Evolutionary conservation across 495 filamentous ascomycete species (phyloP).

Genomic region (Penicillium cinerascens): DNA sequence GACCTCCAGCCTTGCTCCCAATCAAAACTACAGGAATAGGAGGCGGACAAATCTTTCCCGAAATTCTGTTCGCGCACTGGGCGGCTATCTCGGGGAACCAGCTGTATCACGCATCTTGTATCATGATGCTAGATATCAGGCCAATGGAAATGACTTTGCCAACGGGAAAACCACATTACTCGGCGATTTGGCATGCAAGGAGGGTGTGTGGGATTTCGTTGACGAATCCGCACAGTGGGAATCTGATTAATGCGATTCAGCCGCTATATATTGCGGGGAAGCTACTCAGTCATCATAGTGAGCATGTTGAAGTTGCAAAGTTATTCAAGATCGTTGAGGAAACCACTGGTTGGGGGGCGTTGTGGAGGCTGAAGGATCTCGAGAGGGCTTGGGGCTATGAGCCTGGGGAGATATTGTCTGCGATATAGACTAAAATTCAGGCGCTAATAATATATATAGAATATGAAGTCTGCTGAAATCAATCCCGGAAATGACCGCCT

Average conservation of each 20-base stretch:
- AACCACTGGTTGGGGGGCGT: constrained; percentile 37
- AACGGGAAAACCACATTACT: constrained; percentile 18
- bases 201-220: constrained; percentile 44
- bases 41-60: constrained; percentile 29
- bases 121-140: constrained; percentile 36
- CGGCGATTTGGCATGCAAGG: constrained; percentile 40
- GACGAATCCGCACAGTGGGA: constrained; percentile 41
- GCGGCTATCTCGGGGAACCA: constrained; percentile 45
- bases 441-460: too few relatives aligned
- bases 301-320: constrained; percentile 35
- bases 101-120: constrained; percentile 39
- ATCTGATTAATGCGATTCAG: constrained; percentile 45
- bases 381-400: constrained; percentile 41
- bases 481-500: too few relatives aligned
- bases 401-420: constrained; percentile 21
- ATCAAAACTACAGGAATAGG: constrained; percentile 26
- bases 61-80: constrained; percentile 37
- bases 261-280: constrained; percentile 44
- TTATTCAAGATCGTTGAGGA: constrained; percentile 36
- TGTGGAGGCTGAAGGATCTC: constrained; percentile 40
- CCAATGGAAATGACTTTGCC: constrained; percentile 22
- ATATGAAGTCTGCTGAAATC: too few relatives aligned
- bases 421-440: constrained; percentile 17
- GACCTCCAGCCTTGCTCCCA: constrained; percentile 34
- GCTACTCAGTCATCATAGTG: constrained; percentile 36